Conservation (phyloP, 441 rosid genomes). For the Cnidoscolus chayamansa region DNA sequence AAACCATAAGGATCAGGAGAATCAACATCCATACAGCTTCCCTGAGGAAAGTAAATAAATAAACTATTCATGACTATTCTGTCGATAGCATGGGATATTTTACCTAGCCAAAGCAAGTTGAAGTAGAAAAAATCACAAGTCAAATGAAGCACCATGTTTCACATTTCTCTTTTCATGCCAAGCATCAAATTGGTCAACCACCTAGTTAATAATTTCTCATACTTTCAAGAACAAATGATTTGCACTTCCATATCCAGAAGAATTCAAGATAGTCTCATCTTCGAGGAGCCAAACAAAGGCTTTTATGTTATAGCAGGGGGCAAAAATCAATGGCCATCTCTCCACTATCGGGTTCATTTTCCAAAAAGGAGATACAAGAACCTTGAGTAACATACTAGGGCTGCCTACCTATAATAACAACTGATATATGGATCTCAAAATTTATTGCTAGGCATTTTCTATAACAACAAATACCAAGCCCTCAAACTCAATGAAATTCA, state of each 20-base stretch:
- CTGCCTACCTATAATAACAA: not conserved
- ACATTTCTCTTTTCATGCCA: not conserved
- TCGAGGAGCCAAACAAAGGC: not conserved
- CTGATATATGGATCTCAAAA: not conserved
- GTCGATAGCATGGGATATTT: not conserved
- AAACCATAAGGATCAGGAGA: constrained; percentile 10
- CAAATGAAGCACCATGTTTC: not conserved
- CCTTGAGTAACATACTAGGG: not conserved
- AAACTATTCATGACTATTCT: not conserved
- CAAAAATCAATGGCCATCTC: not conserved
- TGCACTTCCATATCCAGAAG: constrained; percentile 2
- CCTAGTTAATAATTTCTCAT: not conserved
- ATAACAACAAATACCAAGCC: not conserved
- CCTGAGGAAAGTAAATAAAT: not conserved
- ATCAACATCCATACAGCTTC: constrained; percentile 8
- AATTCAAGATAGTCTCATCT: constrained; percentile 5
- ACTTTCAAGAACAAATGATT: not conserved
- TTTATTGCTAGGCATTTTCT: too few relatives aligned
- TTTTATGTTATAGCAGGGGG: not conserved
- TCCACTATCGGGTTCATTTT: not conserved
- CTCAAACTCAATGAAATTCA: not conserved
- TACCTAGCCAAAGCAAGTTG: not conserved
- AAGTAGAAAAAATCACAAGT: not conserved
- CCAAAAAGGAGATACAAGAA: not conserved
- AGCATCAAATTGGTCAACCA: not conserved